Percentiles rank a stretch among this genome's conserved stretches.
Conservation (phyloP, 352 stramenopile genomes). For the Phytopythium aichiense region DNA sequence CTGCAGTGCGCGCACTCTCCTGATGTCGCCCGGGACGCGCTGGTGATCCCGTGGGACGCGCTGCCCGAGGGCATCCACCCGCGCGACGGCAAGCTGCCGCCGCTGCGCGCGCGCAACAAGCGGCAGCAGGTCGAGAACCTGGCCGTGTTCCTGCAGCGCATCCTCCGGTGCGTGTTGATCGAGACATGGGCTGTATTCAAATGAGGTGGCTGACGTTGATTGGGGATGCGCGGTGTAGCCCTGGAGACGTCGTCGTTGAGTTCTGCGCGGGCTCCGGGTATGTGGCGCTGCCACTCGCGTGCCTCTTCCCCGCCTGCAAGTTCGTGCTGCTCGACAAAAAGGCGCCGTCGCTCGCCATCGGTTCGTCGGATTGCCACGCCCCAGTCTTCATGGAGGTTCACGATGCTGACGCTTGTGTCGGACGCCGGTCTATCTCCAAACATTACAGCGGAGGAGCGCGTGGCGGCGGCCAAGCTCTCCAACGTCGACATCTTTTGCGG, state of each 20-base stretch:
- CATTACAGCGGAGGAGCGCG: conserved; percentile 46
- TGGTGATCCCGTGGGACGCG: conserved; percentile 56
- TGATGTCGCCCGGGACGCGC: background rate
- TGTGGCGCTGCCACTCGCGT: conserved; percentile 69
- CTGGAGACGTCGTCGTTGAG: conserved; percentile 75
- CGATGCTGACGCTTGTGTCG: background rate
- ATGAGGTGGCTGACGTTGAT: conserved; percentile 8
- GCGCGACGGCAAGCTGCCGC: conserved; percentile 54
- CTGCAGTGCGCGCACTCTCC: conserved; percentile 37
- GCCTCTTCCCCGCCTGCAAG: conserved; percentile 62
- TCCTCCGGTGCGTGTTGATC: conserved; percentile 39
- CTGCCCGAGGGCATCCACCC: conserved; percentile 68
- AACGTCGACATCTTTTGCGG: conserved; percentile 79
- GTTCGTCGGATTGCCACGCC: conserved; percentile 13
- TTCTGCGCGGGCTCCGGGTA: conserved; percentile 81
- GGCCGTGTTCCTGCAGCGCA: conserved; percentile 55
- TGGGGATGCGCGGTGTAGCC: conserved; percentile 18
- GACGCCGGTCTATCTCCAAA: no score
- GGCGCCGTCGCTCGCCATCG: conserved; percentile 67
- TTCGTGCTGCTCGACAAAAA: conserved; percentile 84
- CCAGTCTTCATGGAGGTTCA: background rate
- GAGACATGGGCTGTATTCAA: background rate
- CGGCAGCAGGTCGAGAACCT: conserved; percentile 78
- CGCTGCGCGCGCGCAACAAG: conserved; percentile 58
- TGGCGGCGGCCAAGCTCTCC: conserved; percentile 45